Evolutionary conservation across 2,329 filamentous ascomycete species (phyloP), one percentile per base, ranked within the genome.

Genomic region (Leptodontidium sp.): DNA sequence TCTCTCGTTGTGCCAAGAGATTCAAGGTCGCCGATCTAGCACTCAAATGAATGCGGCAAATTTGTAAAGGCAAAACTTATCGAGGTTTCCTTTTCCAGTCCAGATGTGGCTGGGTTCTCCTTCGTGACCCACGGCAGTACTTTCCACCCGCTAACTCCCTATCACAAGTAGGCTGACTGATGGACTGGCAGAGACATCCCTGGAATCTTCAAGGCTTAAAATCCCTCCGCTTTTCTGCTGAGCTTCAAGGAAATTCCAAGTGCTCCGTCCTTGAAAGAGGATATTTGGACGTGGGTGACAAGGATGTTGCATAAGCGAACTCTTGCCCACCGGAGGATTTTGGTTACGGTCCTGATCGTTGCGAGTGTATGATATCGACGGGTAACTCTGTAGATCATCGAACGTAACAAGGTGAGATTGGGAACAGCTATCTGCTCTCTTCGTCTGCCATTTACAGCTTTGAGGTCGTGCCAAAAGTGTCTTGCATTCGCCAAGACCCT

Each of bases 231-330:
- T 32, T 32, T 6, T 32, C 6, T 9, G 0, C 8, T 26, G 4
- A 40, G 15, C 38, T 45, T 21, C 21, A 17, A 15, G n/a, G 21
- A 40, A 59, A 8, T 21, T 24, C n/a, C 8, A 24, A 17, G 2
- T 29, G 57, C 6, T 15, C 7, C 1, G 38, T 15, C 21, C 38
- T 40, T 15, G 21, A 9, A 26, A 15, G 55, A 45, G 21, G 38
- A 29, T 24, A 45, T 17, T 26, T 45, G 57, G 21, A 12, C 9
- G 14, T 45, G 17, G 57, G 2, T 45, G 38, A 40, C 38, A 45
- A 21, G 57, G 38, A 40, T 59, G 38, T 59, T 45, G 57, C 21
- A n/a, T 59, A 59, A 58, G 57, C 57, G 57, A 59, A 21, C 57
- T 59, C 29, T 12, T 17, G 35, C 35, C 55, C 55, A n/a, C 11